Evolutionary conservation across 2,329 filamentous ascomycete species (phyloP).

Genomic region (Amauroascus niger): DNA sequence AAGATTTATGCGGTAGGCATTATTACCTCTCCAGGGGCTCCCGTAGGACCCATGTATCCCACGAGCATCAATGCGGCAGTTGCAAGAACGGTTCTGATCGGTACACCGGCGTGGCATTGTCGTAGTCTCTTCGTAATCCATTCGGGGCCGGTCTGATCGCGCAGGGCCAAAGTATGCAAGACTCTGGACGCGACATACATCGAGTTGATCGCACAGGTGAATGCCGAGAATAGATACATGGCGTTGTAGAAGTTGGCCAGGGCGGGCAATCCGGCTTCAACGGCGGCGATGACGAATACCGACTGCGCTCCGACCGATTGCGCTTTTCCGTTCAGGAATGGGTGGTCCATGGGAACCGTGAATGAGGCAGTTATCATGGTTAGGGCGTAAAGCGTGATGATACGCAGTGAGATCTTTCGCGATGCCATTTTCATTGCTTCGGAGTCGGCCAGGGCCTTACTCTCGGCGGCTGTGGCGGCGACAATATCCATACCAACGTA

Average conservation of each 20-base stretch:
- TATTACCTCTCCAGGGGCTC: constrained; percentile 30
- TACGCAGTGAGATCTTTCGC: constrained; percentile 36
- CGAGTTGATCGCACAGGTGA: constrained; percentile 35
- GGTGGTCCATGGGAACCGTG: constrained; percentile 36
- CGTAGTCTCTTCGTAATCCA: constrained; percentile 34
- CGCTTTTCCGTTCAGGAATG: constrained; percentile 34
- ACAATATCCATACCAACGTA: constrained; percentile 39
- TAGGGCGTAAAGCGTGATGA: constrained; percentile 38
- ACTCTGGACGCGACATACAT: constrained; percentile 37
- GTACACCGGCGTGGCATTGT: constrained; percentile 33
- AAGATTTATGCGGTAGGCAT: constrained; percentile 16
- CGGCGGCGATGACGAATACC: constrained; percentile 35
- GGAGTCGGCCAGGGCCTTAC: constrained; percentile 32
- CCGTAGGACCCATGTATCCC: constrained; percentile 34
- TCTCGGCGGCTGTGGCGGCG: constrained; percentile 38
- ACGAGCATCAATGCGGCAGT: constrained; percentile 34
- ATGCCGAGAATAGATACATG: constrained; percentile 39
- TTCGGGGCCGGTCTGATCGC: constrained; percentile 33
- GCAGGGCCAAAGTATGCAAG: constrained; percentile 36
- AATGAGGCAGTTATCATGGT: constrained; percentile 36
- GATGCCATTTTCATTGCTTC: constrained; percentile 40
- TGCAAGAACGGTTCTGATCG: constrained; percentile 33
- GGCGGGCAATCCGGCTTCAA: constrained; percentile 31
- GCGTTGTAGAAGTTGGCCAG: constrained; percentile 39
- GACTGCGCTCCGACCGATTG: constrained; percentile 31